Evolutionary conservation across 257 asterid genomes (phyloP), one percentile per base, ranked within the genome.

Genomic region (Misopates orontium): DNA sequence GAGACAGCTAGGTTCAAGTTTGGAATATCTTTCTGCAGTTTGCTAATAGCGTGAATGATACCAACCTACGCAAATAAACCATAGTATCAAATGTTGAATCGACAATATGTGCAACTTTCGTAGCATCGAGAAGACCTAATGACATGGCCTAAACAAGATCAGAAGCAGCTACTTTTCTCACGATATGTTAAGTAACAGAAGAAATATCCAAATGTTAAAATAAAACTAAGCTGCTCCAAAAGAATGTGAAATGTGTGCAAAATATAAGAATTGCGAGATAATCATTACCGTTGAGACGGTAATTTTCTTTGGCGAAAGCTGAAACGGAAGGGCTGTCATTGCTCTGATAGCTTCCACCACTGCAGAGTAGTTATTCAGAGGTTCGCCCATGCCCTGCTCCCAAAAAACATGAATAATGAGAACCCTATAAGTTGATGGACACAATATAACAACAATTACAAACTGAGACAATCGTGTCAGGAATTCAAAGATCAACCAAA

Each of bases 311-410:
- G 95, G 95, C 48, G 99, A 93, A 41, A 93, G 69, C 76, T 75
- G 92, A 78, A 93, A 93, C 19, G 97, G 99, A 73, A 69, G 73
- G 60, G 90, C 87, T 50, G 82, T 90, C 97, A 93, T 93, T 57
- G 78, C 90, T 69, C 81, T 80, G 67, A 93, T 79, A 39, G 97
- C 96, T 19, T 90, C 99, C 52, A 90, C 92, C 72, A 93, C 83
- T 4, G 95, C 75, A n/a, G 82, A 62, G 71, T 90, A 87, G 75
- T 90, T 90, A 68, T 90, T 93, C 57, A 90, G 72, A 50, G 97
- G 97, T 77, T 93, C 97, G 25, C 97, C 99, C 97, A 93, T 93
- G 72, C 99, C 97, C 97, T 90, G 78, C 66, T 69, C 69, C 70
- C 13, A 62, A 53, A 22, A 31, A 67, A 64, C 39, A 55, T 23